Evolutionary conservation across 257 asterid genomes (phyloP).

Genomic region (Scutellaria barbata): DNA sequence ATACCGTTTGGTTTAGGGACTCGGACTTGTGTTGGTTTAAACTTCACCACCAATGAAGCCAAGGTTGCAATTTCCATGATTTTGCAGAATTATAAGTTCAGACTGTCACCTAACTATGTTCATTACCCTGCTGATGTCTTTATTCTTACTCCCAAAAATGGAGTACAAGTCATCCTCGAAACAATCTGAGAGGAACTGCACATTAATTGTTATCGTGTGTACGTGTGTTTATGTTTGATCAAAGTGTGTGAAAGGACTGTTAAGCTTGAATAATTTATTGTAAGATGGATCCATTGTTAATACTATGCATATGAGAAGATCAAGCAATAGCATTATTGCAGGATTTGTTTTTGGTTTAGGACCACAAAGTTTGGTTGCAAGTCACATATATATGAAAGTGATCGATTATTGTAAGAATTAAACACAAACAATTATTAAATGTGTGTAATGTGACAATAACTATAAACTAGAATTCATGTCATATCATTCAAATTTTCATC

Average conservation of each 20-base stretch:
- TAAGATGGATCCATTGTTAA: background rate
- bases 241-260: background rate
- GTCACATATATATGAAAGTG: slow-evolving; percentile 14
- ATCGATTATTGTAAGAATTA: background rate
- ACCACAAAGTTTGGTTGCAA: slow-evolving; percentile 20
- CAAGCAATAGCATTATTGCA: background rate
- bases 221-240: background rate
- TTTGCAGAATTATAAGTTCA: slow-evolving; percentile 51
- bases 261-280: slow-evolving; percentile 8
- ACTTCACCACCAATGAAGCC: slow-evolving; percentile 61
- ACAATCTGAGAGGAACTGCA: slow-evolving; percentile 27
- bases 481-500: background rate
- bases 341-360: background rate
- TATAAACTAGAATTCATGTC: background rate
- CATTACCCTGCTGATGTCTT: slow-evolving; percentile 55
- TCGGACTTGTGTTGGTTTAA: slow-evolving; percentile 65
- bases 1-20: slow-evolving; percentile 66
- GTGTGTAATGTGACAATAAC: background rate
- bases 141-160: slow-evolving; percentile 56
- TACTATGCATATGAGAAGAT: background rate
- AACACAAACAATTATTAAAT: slow-evolving; percentile 4
- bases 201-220: background rate
- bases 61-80: slow-evolving; percentile 62
- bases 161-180: slow-evolving; percentile 54
- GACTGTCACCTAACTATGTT: slow-evolving; percentile 51